phyloP scores from a whole-genome alignment of 139 green algal genomes.

The Diplosphaera chodatii region DNA sequence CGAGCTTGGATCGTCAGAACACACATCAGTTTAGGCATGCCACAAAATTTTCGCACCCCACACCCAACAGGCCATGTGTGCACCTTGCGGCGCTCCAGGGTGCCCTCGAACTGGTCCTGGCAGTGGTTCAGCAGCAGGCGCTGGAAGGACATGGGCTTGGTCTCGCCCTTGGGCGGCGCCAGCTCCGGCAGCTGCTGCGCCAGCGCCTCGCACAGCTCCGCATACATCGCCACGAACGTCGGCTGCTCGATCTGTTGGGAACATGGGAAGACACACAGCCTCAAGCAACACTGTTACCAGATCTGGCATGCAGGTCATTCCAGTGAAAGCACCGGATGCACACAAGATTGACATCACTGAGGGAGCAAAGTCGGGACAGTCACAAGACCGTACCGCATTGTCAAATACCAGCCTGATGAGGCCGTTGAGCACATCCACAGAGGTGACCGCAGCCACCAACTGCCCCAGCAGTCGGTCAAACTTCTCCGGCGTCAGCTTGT shows the following conservation, averaged over 20 bases:
- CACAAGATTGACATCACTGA: too few relatives aligned
- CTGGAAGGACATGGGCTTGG: constrained; percentile 76
- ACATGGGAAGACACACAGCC: too few relatives aligned
- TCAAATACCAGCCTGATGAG: constrained; percentile 95
- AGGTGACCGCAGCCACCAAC: constrained; percentile 74
- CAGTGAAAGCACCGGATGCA: too few relatives aligned
- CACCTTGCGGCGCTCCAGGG: constrained; percentile 53
- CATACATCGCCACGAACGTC: constrained; percentile 94
- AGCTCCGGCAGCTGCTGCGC: constrained; percentile 63
- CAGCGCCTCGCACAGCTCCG: constrained; percentile 51
- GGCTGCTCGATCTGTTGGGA: constrained; percentile 62
- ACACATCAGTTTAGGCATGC: too few relatives aligned
- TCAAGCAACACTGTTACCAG: too few relatives aligned
- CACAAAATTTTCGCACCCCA: not conserved
- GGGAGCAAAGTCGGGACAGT: too few relatives aligned
- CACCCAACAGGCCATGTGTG: not conserved
- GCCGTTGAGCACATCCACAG: constrained; percentile 41
- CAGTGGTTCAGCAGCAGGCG: constrained; percentile 97
- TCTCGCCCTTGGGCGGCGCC: constrained; percentile 46
- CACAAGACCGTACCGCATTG: too few relatives aligned
- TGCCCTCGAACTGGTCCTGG: constrained; percentile 96
- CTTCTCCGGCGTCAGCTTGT: constrained; percentile 99
- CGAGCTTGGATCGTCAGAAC: too few relatives aligned
- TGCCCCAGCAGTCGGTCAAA: constrained; percentile 89
- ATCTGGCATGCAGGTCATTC: too few relatives aligned